A percentile compares a stretch with the other conserved stretches of the same genome.
phyloP scores from a whole-genome alignment of 23 red algal species.

The Cyanidium caldarium region DNA sequence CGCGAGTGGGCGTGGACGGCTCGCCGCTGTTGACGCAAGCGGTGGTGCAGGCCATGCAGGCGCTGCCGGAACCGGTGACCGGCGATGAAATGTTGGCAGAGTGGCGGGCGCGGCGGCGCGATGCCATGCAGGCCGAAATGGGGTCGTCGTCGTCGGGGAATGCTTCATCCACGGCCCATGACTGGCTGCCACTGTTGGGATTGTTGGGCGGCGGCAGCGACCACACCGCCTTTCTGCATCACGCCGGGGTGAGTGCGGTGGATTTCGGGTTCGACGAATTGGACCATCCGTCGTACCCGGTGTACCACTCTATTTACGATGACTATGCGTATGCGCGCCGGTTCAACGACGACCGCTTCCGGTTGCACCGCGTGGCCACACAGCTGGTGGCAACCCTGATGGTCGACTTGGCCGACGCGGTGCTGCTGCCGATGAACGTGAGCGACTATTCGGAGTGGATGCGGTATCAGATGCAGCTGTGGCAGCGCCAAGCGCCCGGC shows the following conservation, averaged over 20 bases:
- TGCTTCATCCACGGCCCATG: too few species aligned
- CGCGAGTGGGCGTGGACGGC: neutral
- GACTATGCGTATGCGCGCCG: neutral
- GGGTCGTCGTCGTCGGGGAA: neutral
- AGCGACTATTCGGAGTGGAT: neutral
- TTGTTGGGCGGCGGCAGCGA: neutral
- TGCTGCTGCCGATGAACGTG: neutral
- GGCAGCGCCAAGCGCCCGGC: neutral
- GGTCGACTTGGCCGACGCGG: neutral
- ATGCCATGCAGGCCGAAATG: neutral
- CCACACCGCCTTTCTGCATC: conserved; percentile 4
- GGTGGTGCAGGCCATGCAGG: neutral
- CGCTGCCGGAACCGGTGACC: neutral
- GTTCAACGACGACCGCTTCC: neutral
- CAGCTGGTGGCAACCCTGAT: neutral
- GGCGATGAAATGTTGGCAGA: neutral
- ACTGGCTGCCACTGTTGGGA: neutral
- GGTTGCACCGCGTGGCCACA: neutral
- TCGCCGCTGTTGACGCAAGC: neutral
- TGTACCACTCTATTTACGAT: conserved; percentile 5
- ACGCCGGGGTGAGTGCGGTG: neutral
- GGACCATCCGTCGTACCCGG: conserved; percentile 1
- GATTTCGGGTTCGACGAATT: neutral
- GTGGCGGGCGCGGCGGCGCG: neutral
- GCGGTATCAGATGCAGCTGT: neutral